Evolutionary conservation across 2,329 filamentous ascomycete species (phyloP), one percentile per base, ranked within the genome.

Genomic region (Hypoxylon sp.): DNA sequence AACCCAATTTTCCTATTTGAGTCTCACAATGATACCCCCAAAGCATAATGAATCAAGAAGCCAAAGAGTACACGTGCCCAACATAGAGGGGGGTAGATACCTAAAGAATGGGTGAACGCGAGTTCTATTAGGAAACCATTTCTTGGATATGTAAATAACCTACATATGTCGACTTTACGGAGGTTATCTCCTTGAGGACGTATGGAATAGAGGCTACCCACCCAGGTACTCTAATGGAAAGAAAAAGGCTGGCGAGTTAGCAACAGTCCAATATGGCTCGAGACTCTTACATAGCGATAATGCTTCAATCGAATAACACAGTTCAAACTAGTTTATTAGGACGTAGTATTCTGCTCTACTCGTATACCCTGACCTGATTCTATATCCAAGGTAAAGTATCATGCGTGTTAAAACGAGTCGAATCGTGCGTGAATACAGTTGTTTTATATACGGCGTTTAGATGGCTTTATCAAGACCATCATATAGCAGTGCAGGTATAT

Each of bases 11-110:
- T 53, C 43, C 36, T 66, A 46, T 43, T 30, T 34, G 32, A 65
- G 59, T 60, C 61, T 65, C 57, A 63, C 43, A 63, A 69, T 68
- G 68, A 71, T 71, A 71, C 68, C 68, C 66, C 65, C 23, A 58
- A 65, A 57, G 46, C 43, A 63, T 65, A 65, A 66, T 57, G 62
- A 70, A 65, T 63, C 56, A 64, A 52, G 60, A 46, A 71, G 66
- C 63, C 60, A 25, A 59, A 56, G 52, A 58, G 49, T 38, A 63
- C 41, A 66, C 56, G 34, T 45, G 30, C 53, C 64, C 57, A 57
- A 60, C 45, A 58, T 58, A 53, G 53, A 62, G 59, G 46, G 23
- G 49, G 32, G 23, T 50, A 65, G 36, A 63, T 38, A 60, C 68
- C 58, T 63, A 60, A 51, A 57, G 38, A 60, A 56, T 19, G 38